These are phyloP conservation scores for Xylaria sp. DNA, from an alignment of 2,329 filamentous ascomycete genomes.

Conservation along the genomic window DNA sequence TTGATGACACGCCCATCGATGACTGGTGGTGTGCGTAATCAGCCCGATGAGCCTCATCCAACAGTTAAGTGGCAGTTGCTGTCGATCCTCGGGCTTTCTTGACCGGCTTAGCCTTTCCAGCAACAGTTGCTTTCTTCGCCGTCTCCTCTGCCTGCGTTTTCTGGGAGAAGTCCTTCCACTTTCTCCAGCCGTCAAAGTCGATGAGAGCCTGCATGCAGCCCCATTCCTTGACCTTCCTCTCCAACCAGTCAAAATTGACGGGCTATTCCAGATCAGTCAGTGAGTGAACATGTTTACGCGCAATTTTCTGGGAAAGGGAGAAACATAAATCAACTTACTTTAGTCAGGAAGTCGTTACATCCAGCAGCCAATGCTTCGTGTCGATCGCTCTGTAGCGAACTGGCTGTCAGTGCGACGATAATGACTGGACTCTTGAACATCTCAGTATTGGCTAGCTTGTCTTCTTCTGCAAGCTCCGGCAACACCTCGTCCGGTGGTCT, in stretches of 20 bases:
- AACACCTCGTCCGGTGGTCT: slow-evolving; percentile 47
- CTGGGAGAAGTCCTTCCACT: slow-evolving; percentile 81
- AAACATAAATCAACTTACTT: slow-evolving; percentile 51
- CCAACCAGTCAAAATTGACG: slow-evolving; percentile 95
- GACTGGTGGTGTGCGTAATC: not conserved
- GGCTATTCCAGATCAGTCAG: slow-evolving; percentile 52
- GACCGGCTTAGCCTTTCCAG: slow-evolving; percentile 32
- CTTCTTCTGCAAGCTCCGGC: slow-evolving; percentile 54
- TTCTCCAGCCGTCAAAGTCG: slow-evolving; percentile 95
- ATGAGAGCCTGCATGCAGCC: slow-evolving; percentile 99
- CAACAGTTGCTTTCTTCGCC: slow-evolving; percentile 37
- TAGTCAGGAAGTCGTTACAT: slow-evolving; percentile 97
- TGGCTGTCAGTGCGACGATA: slow-evolving; percentile 93
- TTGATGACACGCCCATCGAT: not conserved
- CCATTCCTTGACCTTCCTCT: slow-evolving; percentile 98
- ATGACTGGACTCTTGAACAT: slow-evolving; percentile 96
- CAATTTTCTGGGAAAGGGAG: not conserved
- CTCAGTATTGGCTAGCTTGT: slow-evolving; percentile 60
- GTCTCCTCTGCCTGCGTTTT: slow-evolving; percentile 41
- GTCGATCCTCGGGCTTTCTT: slow-evolving; percentile 43
- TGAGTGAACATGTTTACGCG: not conserved
- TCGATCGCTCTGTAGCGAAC: slow-evolving; percentile 87
- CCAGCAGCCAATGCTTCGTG: slow-evolving; percentile 92
- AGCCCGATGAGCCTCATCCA: not conserved
- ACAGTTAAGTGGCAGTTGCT: slow-evolving; percentile 15